A percentile compares a stretch with the other conserved stretches of the same genome.
These are phyloP conservation scores for Mollisia scopiformis DNA, from an alignment of 2,329 filamentous ascomycete genomes.

Conservation along the genomic window DNA sequence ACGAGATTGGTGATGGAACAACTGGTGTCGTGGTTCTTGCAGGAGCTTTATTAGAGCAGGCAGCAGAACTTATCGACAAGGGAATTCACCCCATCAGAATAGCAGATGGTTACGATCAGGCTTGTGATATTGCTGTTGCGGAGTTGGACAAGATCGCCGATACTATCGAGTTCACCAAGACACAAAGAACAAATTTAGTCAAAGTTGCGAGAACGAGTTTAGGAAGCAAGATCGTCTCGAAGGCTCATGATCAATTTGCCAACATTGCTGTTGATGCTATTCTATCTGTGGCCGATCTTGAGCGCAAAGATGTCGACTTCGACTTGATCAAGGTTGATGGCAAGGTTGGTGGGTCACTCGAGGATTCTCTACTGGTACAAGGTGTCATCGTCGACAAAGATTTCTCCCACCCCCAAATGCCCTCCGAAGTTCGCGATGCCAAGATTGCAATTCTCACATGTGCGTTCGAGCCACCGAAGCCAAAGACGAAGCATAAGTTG, in stretches of 20 bases:
- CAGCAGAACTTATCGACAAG: constrained; percentile 98
- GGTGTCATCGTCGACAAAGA: constrained; percentile 99
- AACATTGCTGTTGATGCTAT: constrained; percentile 97
- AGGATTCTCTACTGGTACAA: constrained; percentile 93
- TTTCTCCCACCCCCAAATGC: constrained; percentile 99
- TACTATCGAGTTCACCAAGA: constrained; percentile 80
- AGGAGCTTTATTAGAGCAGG: constrained; percentile 92
- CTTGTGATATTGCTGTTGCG: constrained; percentile 92
- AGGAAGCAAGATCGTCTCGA: constrained; percentile 98
- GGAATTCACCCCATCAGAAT: constrained; percentile 99
- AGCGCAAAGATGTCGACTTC: constrained; percentile 97
- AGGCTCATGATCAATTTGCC: constrained; percentile 97
- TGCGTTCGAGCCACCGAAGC: constrained; percentile 97
- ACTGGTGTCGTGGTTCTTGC: constrained; percentile 97
- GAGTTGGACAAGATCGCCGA: constrained; percentile 95
- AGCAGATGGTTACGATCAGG: constrained; percentile 96
- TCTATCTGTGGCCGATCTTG: constrained; percentile 91
- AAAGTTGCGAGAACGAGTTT: constrained; percentile 95
- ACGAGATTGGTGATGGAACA: constrained; percentile 98
- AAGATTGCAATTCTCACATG: constrained; percentile 98
- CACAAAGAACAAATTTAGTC: constrained; percentile 82
- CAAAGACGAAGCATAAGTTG: constrained; percentile 99
- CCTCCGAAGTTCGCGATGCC: constrained; percentile 89
- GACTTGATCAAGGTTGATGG: constrained; percentile 99
- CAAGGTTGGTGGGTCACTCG: constrained; percentile 91